These are phyloP conservation scores for Backusella australiensis DNA, from an alignment of 192 early-diverging fungal genomes.

Conservation along the genomic window DNA sequence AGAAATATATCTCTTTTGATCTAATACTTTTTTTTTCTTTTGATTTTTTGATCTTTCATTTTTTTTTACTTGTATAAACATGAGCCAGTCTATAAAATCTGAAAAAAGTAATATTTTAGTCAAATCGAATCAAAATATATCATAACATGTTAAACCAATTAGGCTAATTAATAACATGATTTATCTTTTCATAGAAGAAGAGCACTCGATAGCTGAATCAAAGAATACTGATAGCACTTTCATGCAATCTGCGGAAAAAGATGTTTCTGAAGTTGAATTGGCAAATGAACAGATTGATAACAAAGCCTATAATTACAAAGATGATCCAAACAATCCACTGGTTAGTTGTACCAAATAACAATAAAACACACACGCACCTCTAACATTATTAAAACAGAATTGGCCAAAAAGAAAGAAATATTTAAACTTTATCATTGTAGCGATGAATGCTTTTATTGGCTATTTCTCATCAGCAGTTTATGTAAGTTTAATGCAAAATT, in stretches of 20 bases:
- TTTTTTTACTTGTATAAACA: not conserved
- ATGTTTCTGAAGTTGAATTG: not conserved
- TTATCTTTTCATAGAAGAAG: not conserved
- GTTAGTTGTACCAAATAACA: not conserved
- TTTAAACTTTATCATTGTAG: not conserved
- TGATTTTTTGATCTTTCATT: not conserved
- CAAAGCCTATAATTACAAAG: not conserved
- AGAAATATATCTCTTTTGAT: not conserved
- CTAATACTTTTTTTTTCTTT: not conserved
- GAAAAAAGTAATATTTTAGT: not conserved
- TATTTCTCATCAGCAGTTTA: conserved; percentile 26
- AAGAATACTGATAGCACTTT: not conserved
- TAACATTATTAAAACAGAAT: not conserved
- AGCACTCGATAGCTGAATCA: not conserved
- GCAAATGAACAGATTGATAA: not conserved
- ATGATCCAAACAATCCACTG: conserved; percentile 21
- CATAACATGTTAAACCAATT: not conserved
- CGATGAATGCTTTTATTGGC: conserved; percentile 22
- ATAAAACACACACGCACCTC: not conserved
- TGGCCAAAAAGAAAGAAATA: conserved; percentile 18
- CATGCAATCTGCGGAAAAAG: not conserved
- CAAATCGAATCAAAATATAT: conserved; percentile 1
- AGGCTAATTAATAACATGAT: not conserved
- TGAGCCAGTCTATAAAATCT: not conserved
- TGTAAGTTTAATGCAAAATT: not conserved